Conservation (phyloP, 331 rosid genomes). For the Acacia pycnantha region DNA sequence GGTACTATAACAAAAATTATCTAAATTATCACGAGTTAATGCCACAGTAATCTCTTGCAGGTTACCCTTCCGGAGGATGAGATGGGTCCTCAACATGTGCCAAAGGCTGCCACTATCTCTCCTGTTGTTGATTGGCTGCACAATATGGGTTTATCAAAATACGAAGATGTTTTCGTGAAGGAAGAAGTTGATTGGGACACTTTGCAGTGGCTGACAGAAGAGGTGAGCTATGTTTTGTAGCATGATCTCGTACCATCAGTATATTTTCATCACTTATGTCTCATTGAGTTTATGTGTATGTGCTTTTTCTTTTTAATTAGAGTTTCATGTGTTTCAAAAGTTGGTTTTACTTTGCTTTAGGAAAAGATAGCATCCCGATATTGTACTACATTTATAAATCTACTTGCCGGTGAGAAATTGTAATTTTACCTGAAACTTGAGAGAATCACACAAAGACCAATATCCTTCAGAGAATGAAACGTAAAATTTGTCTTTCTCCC, state of each 20-base stretch:
- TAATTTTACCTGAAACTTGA: not conserved
- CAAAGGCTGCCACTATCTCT: conserved; percentile 33
- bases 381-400: not conserved
- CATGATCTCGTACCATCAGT: not conserved
- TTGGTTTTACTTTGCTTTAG: not conserved
- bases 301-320: not conserved
- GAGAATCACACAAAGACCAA: not conserved
- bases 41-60: conserved; percentile 37
- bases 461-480: not conserved
- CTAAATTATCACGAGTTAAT: not conserved
- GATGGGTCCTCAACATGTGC: conserved; percentile 29
- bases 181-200: conserved; percentile 95
- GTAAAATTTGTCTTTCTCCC: not conserved
- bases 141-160: conserved; percentile 65
- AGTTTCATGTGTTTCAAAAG: not conserved
- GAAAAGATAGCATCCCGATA: not conserved
- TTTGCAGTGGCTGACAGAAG: conserved; percentile 75
- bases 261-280: not conserved
- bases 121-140: conserved; percentile 67
- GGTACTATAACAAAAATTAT: not conserved
- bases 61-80: conserved; percentile 29
- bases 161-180: conserved; percentile 59
- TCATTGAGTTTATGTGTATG: not conserved
- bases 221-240: conserved; percentile 47
- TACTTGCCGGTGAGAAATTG: not conserved